Conservation (phyloP, 225 moss, liverwort and hornwort genomes). For the Pseudoscleropodium purum region DNA sequence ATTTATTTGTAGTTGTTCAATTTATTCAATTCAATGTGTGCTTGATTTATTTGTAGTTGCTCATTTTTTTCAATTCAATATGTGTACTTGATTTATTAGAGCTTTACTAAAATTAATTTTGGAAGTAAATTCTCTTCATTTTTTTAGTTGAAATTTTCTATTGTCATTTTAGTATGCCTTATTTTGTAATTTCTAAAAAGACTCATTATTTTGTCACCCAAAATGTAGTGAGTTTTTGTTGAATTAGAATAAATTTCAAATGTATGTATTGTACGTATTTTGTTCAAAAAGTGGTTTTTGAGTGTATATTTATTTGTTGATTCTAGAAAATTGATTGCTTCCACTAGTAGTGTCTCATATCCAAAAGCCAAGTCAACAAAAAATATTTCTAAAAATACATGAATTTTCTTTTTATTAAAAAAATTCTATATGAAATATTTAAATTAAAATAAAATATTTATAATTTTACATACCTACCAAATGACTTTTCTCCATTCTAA, state of each 20-base stretch:
- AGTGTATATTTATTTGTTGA: neutral
- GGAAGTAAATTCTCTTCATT: neutral
- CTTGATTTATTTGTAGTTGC: no score
- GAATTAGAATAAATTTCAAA: neutral
- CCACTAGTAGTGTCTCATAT: accelerated
- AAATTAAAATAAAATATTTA: no score
- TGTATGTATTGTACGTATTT: no score
- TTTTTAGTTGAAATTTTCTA: neutral
- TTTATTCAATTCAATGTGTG: no score
- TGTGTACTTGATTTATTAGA: neutral
- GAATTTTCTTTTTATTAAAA: no score
- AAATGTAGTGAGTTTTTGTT: neutral
- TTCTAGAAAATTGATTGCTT: no score
- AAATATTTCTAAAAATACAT: no score
- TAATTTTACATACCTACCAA: no score
- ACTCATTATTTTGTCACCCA: neutral
- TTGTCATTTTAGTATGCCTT: neutral
- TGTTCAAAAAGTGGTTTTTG: neutral
- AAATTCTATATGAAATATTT: no score
- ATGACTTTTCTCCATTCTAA: no score
- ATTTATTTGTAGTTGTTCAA: no score
- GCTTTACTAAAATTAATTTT: neutral
- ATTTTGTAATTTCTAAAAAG: neutral
- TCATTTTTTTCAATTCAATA: neutral
- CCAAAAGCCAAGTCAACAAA: accelerated